phyloP scores from a whole-genome alignment of 768 basidiomycete genomes.

The Piloderma croceum region DNA sequence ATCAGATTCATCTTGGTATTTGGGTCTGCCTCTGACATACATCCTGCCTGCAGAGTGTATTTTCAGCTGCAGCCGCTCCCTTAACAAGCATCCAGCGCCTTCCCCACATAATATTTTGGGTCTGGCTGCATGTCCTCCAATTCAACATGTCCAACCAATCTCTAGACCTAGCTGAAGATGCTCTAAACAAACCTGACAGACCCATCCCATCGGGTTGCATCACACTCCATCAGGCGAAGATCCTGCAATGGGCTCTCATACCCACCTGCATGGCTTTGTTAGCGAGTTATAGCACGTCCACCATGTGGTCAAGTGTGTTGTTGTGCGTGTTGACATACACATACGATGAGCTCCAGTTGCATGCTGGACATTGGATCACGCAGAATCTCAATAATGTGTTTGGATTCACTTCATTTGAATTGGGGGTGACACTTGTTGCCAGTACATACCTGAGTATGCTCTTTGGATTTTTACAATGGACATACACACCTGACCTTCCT shows the following conservation, averaged over 20 bases:
- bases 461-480: too few relatives aligned
- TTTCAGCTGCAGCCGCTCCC: conserved; percentile 30
- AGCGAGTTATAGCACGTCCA: conserved; percentile 23
- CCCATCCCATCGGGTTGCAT: conserved; percentile 18
- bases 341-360: conserved; percentile 35
- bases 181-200: conserved; percentile 19
- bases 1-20: neutral
- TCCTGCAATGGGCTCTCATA: conserved; percentile 10
- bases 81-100: conserved; percentile 9
- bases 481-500: too few relatives aligned
- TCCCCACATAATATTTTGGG: conserved; percentile 9
- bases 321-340: conserved; percentile 27
- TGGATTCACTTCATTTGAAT: conserved; percentile 32
- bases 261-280: conserved; percentile 32
- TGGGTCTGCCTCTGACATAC: too few relatives aligned
- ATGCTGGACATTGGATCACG: conserved; percentile 31
- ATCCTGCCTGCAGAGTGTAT: conserved; percentile 23
- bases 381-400: conserved; percentile 35
- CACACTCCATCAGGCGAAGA: conserved; percentile 13
- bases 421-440: conserved; percentile 34
- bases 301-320: conserved; percentile 29
- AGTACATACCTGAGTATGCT: too few relatives aligned
- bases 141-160: conserved; percentile 21
- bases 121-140: conserved; percentile 12
- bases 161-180: conserved; percentile 15